Conservation (phyloP, 2,329 filamentous ascomycete species). For the Rasamsonia emersonii region DNA sequence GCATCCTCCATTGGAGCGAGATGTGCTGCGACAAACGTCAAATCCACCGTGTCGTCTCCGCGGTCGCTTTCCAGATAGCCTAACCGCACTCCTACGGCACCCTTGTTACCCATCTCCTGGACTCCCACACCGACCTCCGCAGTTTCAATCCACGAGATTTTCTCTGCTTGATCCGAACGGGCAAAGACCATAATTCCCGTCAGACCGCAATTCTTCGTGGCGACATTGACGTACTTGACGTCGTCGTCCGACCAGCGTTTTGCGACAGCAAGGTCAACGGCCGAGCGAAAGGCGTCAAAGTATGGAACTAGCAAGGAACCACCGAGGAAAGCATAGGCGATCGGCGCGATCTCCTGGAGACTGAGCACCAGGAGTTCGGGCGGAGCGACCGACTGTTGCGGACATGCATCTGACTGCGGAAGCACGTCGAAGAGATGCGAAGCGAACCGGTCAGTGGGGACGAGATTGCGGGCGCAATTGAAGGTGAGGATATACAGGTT, state of each 20-base stretch:
- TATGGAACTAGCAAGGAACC: slow-evolving; percentile 71
- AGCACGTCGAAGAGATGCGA: slow-evolving; percentile 59
- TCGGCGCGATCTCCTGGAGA: slow-evolving; percentile 82
- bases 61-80: slow-evolving; percentile 42
- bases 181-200: slow-evolving; percentile 83
- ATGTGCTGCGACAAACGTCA: slow-evolving; percentile 85
- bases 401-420: slow-evolving; percentile 33
- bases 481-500: slow-evolving; percentile 76
- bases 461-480: slow-evolving; percentile 69
- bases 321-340: slow-evolving; percentile 77
- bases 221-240: slow-evolving; percentile 59
- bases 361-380: slow-evolving; percentile 59
- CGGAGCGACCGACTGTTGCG: slow-evolving; percentile 41
- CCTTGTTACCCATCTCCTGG: slow-evolving; percentile 90
- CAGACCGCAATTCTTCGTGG: slow-evolving; percentile 72
- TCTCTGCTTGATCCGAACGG: slow-evolving; percentile 48
- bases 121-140: slow-evolving; percentile 78
- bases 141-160: slow-evolving; percentile 60
- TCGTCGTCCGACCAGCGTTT: slow-evolving; percentile 26
- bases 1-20: slow-evolving; percentile 81
- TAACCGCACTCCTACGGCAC: slow-evolving; percentile 71
- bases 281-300: slow-evolving; percentile 60
- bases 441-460: slow-evolving; percentile 64
- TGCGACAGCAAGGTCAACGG: slow-evolving; percentile 60
- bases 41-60: slow-evolving; percentile 45